These are phyloP conservation scores for Rachicladosporium sp. DNA, from an alignment of 2,329 filamentous ascomycete species.

Conservation along the genomic window DNA sequence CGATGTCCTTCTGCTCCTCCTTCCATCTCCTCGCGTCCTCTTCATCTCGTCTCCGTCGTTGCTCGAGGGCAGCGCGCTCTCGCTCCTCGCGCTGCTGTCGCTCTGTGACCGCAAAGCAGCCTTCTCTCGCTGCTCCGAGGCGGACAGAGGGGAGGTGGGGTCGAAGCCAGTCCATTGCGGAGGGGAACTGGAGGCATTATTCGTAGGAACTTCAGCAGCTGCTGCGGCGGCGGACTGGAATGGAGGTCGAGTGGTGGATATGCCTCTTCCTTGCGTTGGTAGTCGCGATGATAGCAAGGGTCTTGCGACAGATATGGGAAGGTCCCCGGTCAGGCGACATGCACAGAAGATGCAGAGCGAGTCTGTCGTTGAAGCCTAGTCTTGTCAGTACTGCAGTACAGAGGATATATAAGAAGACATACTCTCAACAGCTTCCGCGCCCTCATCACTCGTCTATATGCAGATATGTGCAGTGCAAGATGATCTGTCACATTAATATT, in stretches of 20 bases:
- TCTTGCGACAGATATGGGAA: slow-evolving; percentile 5
- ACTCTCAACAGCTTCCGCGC: slow-evolving; percentile 19
- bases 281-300: not conserved
- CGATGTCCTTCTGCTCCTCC: not conserved
- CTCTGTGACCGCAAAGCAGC: slow-evolving; percentile 5
- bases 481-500: too few relatives aligned
- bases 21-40: slow-evolving; percentile 5
- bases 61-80: slow-evolving; percentile 5
- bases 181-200: not conserved
- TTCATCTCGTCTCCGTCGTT: slow-evolving; percentile 6
- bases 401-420: not conserved
- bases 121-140: slow-evolving; percentile 10
- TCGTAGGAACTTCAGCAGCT: not conserved
- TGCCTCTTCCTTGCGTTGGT: not conserved
- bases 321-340: slow-evolving; percentile 15
- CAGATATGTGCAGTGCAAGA: slow-evolving; percentile 1
- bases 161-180: slow-evolving; percentile 7
- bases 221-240: not conserved
- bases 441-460: slow-evolving; percentile 11
- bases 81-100: slow-evolving; percentile 5
- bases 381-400: not conserved
- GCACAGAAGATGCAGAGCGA: slow-evolving; percentile 23
- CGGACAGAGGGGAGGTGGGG: slow-evolving; percentile 12
- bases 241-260: too few relatives aligned
- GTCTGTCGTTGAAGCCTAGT: slow-evolving; percentile 13